A percentile compares a stretch with the other conserved stretches of the same genome.
These are phyloP conservation scores for Leptoxyphium fumago DNA, from an alignment of 2,329 filamentous ascomycete species.

Conservation along the genomic window DNA sequence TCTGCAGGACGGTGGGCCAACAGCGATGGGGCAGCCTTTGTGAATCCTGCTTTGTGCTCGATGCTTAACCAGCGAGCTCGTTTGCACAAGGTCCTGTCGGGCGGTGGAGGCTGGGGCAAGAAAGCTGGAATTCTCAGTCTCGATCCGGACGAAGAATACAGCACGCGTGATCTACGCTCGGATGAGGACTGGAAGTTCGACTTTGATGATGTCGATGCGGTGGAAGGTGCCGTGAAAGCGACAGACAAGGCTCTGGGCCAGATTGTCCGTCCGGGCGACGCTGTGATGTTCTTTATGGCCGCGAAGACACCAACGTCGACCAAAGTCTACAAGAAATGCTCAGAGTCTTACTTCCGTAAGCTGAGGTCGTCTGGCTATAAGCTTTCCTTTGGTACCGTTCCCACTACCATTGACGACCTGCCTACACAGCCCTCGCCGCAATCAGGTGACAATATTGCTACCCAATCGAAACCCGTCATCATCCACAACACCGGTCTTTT, in stretches of 20 bases:
- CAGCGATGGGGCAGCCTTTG: not conserved
- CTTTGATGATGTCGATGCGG: constrained; percentile 17
- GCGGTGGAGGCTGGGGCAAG: constrained; percentile 70
- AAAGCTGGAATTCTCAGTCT: constrained; percentile 68
- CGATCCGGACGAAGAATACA: constrained; percentile 50
- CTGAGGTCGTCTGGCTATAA: constrained; percentile 10
- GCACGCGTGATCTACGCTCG: constrained; percentile 35
- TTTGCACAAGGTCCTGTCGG: constrained; percentile 48
- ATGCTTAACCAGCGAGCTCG: constrained; percentile 18
- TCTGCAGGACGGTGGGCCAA: not conserved
- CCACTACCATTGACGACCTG: constrained; percentile 28
- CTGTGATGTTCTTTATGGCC: constrained; percentile 50
- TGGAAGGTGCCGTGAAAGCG: constrained; percentile 12
- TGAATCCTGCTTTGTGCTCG: not conserved
- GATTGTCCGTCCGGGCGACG: constrained; percentile 48
- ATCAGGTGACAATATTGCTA: constrained; percentile 4
- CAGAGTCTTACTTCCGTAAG: constrained; percentile 6
- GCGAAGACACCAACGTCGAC: constrained; percentile 10
- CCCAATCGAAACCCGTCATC: not conserved
- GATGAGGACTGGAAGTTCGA: constrained; percentile 41
- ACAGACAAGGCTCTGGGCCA: constrained; percentile 32
- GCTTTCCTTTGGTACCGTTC: constrained; percentile 26
- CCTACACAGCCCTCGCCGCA: constrained; percentile 1
- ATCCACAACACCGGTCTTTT: constrained; percentile 31
- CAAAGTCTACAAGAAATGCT: constrained; percentile 3